A percentile compares a stretch with the other conserved stretches of the same genome.
These are phyloP conservation scores for Blastobotrys chiropterorum DNA, from an alignment of 805 yeast genomes.

Conservation along the genomic window DNA sequence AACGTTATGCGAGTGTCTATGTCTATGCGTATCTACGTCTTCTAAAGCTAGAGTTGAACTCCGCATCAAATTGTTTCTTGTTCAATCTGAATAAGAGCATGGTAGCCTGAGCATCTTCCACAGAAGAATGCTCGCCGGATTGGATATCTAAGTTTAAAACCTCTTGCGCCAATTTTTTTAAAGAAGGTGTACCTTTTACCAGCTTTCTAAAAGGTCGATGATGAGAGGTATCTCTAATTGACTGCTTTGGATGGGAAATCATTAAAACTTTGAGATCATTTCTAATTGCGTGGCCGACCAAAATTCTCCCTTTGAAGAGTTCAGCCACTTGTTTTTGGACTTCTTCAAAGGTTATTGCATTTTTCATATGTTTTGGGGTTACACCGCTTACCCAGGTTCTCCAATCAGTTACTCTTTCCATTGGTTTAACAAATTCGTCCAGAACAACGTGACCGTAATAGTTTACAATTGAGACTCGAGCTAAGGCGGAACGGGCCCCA, in stretches of 20 bases:
- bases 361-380: slow-evolving; percentile 57
- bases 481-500: slow-evolving; percentile 62
- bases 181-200: slow-evolving; percentile 64
- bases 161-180: slow-evolving; percentile 58
- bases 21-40: neutral
- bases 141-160: slow-evolving; percentile 60
- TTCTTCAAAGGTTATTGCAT: slow-evolving; percentile 59
- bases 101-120: slow-evolving; percentile 85
- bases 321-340: slow-evolving; percentile 56
- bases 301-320: slow-evolving; percentile 39
- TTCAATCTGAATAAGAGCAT: slow-evolving; percentile 69
- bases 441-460: slow-evolving; percentile 65
- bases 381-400: slow-evolving; percentile 91
- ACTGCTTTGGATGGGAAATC: slow-evolving; percentile 57
- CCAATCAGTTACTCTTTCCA: slow-evolving; percentile 78
- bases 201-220: slow-evolving; percentile 53
- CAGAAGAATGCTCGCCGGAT: slow-evolving; percentile 72
- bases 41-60: neutral
- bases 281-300: slow-evolving; percentile 82
- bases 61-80: slow-evolving; percentile 30
- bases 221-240: slow-evolving; percentile 69
- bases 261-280: slow-evolving; percentile 69
- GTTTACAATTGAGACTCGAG: slow-evolving; percentile 83
- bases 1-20: neutral
- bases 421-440: slow-evolving; percentile 72